Conservation (phyloP, 805 yeast species). For the Hanseniaspora singularis region DNA sequence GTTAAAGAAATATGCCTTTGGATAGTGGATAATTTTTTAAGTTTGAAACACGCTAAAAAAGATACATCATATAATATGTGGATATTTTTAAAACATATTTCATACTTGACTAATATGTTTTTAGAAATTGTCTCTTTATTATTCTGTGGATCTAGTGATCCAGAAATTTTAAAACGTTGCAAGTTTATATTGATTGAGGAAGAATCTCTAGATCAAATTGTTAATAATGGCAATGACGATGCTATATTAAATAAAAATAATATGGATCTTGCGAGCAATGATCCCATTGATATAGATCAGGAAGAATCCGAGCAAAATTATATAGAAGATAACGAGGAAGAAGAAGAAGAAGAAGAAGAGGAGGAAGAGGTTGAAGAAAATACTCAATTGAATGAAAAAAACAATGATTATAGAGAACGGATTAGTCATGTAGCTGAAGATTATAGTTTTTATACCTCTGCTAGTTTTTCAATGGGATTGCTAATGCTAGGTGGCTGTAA, state of each 20-base stretch:
- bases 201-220: neutral
- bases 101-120: conserved; percentile 45
- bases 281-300: conserved; percentile 13
- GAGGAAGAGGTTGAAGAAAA: conserved; percentile 4
- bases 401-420: conserved; percentile 19
- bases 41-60: conserved; percentile 28
- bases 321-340: neutral
- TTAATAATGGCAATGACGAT: neutral
- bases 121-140: conserved; percentile 56
- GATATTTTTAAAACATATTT: conserved; percentile 40
- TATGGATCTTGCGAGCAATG: no score
- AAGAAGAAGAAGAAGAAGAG: conserved; percentile 4
- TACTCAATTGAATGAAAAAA: neutral
- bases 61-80: conserved; percentile 45
- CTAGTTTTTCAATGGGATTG: conserved; percentile 75
- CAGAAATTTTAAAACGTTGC: conserved; percentile 55
- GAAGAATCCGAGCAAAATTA: conserved; percentile 11
- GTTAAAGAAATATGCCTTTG: conserved; percentile 39
- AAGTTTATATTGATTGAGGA: conserved; percentile 7
- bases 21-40: conserved; percentile 25
- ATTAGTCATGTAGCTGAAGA: conserved; percentile 25
- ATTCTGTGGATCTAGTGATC: conserved; percentile 87
- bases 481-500: conserved; percentile 88
- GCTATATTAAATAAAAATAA: neutral
- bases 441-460: conserved; percentile 65